These are phyloP conservation scores for Aureobasidium sp. DNA, from an alignment of 2,329 filamentous ascomycete genomes.

Conservation along the genomic window DNA sequence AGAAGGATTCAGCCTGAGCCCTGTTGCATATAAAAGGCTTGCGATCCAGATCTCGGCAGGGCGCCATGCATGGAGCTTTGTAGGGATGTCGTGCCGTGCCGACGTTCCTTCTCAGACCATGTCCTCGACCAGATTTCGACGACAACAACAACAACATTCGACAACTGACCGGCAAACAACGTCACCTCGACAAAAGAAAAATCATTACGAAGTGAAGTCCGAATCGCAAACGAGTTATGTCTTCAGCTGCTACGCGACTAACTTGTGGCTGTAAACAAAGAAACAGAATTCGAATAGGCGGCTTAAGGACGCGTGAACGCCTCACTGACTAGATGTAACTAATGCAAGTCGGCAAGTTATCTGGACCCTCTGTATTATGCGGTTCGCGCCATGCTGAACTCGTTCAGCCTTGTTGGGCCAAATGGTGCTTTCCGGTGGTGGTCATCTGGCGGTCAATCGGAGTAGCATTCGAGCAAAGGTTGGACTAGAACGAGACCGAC, in stretches of 20 bases:
- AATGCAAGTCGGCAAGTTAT: not conserved
- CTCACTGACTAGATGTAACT: not conserved
- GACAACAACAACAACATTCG: not conserved
- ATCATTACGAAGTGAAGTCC: not conserved
- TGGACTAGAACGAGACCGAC: not conserved
- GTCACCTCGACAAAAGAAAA: too few relatives aligned
- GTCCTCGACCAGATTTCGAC: not conserved
- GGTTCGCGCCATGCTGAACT: not conserved
- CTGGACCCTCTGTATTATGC: not conserved
- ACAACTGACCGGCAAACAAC: not conserved
- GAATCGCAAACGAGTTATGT: not conserved
- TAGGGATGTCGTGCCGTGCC: not conserved
- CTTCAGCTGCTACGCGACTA: not conserved
- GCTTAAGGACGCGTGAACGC: not conserved
- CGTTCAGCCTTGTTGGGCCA: not conserved
- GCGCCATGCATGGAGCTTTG: not conserved
- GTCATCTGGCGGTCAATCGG: conserved; percentile 3
- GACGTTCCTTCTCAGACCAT: not conserved
- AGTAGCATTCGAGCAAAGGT: not conserved
- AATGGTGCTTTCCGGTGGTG: not conserved
- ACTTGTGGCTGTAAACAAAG: not conserved
- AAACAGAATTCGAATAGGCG: not conserved
- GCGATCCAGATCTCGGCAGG: not conserved
- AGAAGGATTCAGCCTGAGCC: not conserved
- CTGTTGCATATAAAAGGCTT: not conserved